phyloP scores from a whole-genome alignment of 805 yeast species.

The Saccharomycopsis sp. region DNA sequence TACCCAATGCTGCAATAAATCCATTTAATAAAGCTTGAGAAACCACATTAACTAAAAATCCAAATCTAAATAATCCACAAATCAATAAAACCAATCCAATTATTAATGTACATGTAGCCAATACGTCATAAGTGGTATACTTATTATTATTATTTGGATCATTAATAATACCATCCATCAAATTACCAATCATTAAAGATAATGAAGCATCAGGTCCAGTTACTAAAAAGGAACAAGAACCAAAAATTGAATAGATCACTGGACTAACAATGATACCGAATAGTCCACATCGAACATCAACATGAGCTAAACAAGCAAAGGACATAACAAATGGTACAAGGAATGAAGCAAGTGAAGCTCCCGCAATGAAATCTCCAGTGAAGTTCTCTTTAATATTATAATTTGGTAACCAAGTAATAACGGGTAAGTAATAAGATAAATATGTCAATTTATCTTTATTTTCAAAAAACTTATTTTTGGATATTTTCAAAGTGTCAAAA shows the following conservation, averaged over 20 bases:
- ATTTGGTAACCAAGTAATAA: constrained; percentile 51
- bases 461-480: not conserved
- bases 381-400: constrained; percentile 30
- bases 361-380: constrained; percentile 67
- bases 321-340: constrained; percentile 73
- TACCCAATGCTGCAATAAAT: constrained; percentile 79
- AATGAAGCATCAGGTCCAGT: constrained; percentile 91
- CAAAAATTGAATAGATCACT: constrained; percentile 60
- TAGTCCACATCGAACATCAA: constrained; percentile 71
- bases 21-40: constrained; percentile 73
- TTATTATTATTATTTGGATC: constrained; percentile 28
- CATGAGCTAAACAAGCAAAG: constrained; percentile 56
- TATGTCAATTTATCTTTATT: constrained; percentile 3
- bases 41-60: constrained; percentile 72
- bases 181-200: constrained; percentile 72
- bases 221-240: constrained; percentile 78
- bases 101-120: constrained; percentile 52
- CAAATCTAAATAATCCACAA: constrained; percentile 71
- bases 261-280: constrained; percentile 72
- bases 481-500: constrained; percentile 4
- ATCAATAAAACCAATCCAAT: constrained; percentile 59
- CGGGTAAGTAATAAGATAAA: constrained; percentile 52
- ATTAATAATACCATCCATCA: constrained; percentile 27
- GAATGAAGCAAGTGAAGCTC: constrained; percentile 79
- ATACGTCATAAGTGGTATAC: constrained; percentile 42